Evolutionary conservation across 2,329 filamentous ascomycete genomes (phyloP).

Genomic region (Colletotrichum chlorophyti): DNA sequence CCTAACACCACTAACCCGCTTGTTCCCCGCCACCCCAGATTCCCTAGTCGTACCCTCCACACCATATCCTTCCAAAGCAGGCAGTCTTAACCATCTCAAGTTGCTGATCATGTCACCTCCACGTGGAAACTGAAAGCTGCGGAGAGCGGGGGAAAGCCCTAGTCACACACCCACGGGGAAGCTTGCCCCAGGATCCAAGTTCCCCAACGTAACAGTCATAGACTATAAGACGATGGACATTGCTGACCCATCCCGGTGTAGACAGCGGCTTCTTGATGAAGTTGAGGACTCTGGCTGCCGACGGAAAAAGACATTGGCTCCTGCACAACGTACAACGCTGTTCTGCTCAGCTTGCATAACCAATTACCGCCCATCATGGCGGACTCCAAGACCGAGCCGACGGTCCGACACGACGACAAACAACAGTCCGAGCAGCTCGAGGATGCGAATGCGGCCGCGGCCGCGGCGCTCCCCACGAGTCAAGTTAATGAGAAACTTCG

Average conservation of each 20-base stretch:
- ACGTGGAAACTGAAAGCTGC: conserved; percentile 17
- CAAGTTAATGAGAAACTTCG: conserved; percentile 13
- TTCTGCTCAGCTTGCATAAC: neutral
- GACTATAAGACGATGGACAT: neutral
- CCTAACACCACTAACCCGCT: neutral
- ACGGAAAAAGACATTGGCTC: too few species aligned
- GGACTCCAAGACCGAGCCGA: conserved; percentile 4
- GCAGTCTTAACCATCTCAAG: conserved; percentile 7
- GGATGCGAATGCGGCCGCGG: neutral
- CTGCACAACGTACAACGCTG: neutral
- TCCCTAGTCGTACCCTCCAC: conserved; percentile 1
- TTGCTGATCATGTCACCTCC: neutral
- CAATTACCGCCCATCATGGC: neutral
- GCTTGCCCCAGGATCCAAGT: neutral
- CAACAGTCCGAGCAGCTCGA: conserved; percentile 2
- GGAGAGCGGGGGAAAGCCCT: conserved; percentile 12
- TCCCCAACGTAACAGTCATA: neutral
- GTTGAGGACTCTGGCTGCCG: neutral
- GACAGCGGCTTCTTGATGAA: neutral
- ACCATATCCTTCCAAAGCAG: conserved; percentile 1
- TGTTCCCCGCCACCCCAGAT: neutral
- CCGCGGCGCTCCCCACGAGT: neutral
- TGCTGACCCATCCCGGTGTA: too few species aligned
- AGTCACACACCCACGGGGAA: conserved; percentile 4
- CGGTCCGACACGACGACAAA: conserved; percentile 1